A percentile compares a stretch with the other conserved stretches of the same genome.
Conservation (phyloP, 2,329 filamentous ascomycete genomes). For the Ophiostoma tasmaniense region DNA sequence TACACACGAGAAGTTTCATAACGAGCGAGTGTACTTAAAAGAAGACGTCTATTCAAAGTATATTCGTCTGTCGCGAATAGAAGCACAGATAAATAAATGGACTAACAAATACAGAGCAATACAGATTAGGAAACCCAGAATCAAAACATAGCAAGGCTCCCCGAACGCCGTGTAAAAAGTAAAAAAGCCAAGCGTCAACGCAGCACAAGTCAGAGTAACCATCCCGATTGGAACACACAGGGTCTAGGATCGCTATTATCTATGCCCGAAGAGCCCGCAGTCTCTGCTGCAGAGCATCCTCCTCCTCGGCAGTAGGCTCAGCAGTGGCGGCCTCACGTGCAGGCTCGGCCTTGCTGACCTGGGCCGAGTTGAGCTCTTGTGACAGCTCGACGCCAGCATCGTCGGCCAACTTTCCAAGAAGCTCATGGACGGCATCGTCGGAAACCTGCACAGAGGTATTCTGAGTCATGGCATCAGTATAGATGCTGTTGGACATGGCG, state of each 20-base stretch:
- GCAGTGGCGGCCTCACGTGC: conserved; percentile 42
- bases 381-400: conserved; percentile 78
- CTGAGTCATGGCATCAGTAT: conserved; percentile 75
- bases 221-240: not conserved
- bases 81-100: not conserved
- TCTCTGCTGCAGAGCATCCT: conserved; percentile 62
- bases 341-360: conserved; percentile 50
- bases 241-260: not conserved
- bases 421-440: conserved; percentile 76
- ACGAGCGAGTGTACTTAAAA: not conserved
- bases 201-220: conserved; percentile 41
- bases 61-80: not conserved
- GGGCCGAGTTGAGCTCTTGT: conserved; percentile 58
- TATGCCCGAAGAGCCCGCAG: conserved; percentile 48
- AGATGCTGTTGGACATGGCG: conserved; percentile 61
- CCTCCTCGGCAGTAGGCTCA: conserved; percentile 67
- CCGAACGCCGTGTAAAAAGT: not conserved
- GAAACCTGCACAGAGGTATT: conserved; percentile 65
- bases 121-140: not conserved
- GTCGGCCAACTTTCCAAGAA: conserved; percentile 79
- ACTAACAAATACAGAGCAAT: not conserved
- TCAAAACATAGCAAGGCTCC: not conserved
- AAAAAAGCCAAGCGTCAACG: not conserved
- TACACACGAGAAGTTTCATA: not conserved
- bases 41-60: not conserved